Evolutionary conservation across 306 rosid species (phyloP).

Genomic region (Astragalus glycyphyllos): DNA sequence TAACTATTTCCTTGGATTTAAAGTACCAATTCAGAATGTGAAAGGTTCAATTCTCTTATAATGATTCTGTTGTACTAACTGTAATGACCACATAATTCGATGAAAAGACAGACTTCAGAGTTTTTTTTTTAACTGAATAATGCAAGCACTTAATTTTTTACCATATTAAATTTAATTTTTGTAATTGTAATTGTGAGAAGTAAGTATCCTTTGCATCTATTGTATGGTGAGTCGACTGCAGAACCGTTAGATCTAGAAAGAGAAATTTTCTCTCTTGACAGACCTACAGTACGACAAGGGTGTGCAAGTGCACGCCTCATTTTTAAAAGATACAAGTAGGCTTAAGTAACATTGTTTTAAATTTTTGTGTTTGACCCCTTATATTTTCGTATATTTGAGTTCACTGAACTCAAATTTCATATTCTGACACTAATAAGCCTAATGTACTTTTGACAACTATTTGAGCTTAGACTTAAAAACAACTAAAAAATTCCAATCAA

Average conservation of each 20-base stretch:
- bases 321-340: no score
- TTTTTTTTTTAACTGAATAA: background rate
- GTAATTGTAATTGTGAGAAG: background rate
- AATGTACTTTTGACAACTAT: slow-evolving; percentile 8
- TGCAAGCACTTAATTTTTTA: slow-evolving; percentile 10
- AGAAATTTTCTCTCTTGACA: no score
- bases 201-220: background rate
- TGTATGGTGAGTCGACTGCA: no score
- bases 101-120: no score
- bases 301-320: no score
- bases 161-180: background rate
- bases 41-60: background rate
- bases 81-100: background rate
- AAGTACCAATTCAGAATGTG: no score
- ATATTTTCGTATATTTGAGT: no score
- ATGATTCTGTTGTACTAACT: background rate
- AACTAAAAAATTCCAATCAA: slow-evolving; percentile 27
- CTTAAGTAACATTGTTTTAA: no score
- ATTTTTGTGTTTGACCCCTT: no score
- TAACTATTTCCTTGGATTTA: background rate
- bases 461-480: slow-evolving; percentile 26
- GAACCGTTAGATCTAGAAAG: no score
- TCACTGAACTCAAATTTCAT: no score
- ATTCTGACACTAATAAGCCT: background rate
- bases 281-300: no score